A percentile compares a stretch with the other conserved stretches of the same genome.
These are phyloP conservation scores for Mortierella antarctica DNA, from an alignment of 192 early-diverging fungal species.

Conservation along the genomic window DNA sequence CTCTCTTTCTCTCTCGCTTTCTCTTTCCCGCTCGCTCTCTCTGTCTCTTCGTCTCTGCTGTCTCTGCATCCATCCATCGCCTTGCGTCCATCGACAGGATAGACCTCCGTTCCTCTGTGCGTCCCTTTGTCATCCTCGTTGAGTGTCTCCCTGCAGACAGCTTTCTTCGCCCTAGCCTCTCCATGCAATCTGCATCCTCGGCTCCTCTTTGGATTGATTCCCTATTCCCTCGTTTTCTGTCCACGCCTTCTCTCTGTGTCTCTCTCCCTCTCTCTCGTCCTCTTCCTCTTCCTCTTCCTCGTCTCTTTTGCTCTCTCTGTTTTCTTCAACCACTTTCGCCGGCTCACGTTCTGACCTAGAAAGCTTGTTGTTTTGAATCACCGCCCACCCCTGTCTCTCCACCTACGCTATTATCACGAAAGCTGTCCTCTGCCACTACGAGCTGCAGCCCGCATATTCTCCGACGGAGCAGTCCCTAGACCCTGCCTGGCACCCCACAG, in stretches of 20 bases:
- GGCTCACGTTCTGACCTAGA: not conserved
- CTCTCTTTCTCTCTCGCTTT: not conserved
- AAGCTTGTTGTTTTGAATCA: not conserved
- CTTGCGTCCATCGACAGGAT: too few relatives aligned
- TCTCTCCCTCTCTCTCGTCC: constrained; percentile 3
- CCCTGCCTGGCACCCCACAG: not conserved
- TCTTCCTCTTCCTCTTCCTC: not conserved
- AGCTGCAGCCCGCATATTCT: not conserved
- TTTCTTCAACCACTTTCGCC: not conserved
- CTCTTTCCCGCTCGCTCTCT: not conserved
- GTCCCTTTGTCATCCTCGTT: not conserved
- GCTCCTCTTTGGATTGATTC: not conserved
- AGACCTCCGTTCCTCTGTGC: too few relatives aligned
- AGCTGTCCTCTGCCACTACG: too few relatives aligned
- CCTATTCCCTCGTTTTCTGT: not conserved
- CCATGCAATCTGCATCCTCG: not conserved
- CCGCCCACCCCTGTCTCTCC: not conserved
- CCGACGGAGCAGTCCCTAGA: not conserved
- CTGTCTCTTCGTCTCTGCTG: not conserved
- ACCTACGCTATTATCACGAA: not conserved
- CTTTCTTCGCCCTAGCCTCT: not conserved
- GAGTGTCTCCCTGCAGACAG: not conserved
- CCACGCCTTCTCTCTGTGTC: not conserved
- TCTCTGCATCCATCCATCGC: too few relatives aligned
- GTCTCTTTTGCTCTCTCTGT: not conserved